Percentiles rank a stretch among this genome's conserved stretches.
phyloP scores from a whole-genome alignment of 257 asterid species.

The Primulina huaijiensis region DNA sequence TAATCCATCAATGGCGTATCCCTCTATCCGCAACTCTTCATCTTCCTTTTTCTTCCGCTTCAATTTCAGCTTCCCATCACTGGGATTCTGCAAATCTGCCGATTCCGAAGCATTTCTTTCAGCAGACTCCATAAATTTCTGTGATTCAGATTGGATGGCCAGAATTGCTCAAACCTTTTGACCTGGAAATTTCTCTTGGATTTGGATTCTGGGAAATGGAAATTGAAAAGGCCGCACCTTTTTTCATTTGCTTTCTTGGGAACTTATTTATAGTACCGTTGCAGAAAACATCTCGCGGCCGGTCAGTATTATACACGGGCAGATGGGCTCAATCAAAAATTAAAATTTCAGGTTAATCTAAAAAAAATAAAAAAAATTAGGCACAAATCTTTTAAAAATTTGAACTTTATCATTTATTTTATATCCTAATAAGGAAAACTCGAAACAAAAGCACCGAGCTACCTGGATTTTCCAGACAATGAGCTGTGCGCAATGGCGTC shows the following conservation, averaged over 20 bases:
- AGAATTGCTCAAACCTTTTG: background rate
- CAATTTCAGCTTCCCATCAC: conserved; percentile 29
- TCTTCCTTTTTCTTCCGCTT: conserved; percentile 46
- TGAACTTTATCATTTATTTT: too few relatives aligned
- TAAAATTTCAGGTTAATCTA: too few relatives aligned
- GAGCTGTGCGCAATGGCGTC: too few relatives aligned
- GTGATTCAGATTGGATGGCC: background rate
- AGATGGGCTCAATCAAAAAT: too few relatives aligned
- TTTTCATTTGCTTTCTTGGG: background rate
- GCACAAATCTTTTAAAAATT: too few relatives aligned
- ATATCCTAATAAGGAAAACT: too few relatives aligned
- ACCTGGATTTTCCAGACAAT: too few relatives aligned
- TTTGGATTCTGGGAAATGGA: background rate
- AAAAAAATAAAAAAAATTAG: too few relatives aligned
- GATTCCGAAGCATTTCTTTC: conserved; percentile 11
- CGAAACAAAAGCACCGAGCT: too few relatives aligned
- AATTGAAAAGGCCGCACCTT: background rate
- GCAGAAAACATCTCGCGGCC: too few relatives aligned
- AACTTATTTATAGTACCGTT: too few relatives aligned
- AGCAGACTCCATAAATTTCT: conserved; percentile 23
- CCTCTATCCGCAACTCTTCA: conserved; percentile 58
- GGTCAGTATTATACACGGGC: too few relatives aligned
- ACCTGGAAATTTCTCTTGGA: background rate
- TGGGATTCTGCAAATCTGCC: conserved; percentile 10
- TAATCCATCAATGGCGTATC: conserved; percentile 66